Evolutionary conservation across 495 filamentous ascomycete genomes (phyloP).

Genomic region (Xylaria telfairii): DNA sequence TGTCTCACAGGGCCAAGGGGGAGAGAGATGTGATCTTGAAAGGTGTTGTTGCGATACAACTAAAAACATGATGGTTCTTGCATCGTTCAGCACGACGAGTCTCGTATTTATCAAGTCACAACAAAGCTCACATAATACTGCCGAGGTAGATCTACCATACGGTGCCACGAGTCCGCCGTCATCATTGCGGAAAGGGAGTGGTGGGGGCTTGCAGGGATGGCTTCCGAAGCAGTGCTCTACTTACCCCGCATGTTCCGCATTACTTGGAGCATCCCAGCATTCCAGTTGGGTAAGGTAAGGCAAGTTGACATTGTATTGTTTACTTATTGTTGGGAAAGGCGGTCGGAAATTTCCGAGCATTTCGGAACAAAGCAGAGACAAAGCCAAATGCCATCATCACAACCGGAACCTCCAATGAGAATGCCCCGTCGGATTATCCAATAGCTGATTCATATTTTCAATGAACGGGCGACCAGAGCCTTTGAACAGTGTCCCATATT

Average conservation of each 20-base stretch:
- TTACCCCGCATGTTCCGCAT: background rate
- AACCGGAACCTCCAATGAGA: constrained; percentile 44
- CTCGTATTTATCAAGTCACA: background rate
- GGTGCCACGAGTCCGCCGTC: background rate
- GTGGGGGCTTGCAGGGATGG: too few relatives aligned
- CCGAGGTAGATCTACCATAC: background rate
- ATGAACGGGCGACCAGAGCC: constrained; percentile 42
- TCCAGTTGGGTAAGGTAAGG: too few relatives aligned
- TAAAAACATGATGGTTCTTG: background rate
- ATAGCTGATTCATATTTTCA: constrained; percentile 39
- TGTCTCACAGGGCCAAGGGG: background rate
- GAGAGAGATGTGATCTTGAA: background rate
- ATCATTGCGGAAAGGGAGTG: background rate
- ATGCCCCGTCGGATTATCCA: constrained; percentile 32
- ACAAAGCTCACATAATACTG: background rate
- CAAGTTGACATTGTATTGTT: too few relatives aligned
- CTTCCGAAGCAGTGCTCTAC: background rate
- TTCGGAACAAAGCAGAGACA: constrained; percentile 29
- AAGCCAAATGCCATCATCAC: constrained; percentile 16
- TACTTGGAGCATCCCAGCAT: too few relatives aligned
- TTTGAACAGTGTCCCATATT: constrained; percentile 26
- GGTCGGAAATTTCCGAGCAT: constrained; percentile 19
- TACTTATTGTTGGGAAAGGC: background rate
- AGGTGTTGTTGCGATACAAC: background rate
- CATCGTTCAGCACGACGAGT: background rate